Base-by-base conservation (phyloP, 805 yeast species). In the Pichia occidentalis region DNA sequence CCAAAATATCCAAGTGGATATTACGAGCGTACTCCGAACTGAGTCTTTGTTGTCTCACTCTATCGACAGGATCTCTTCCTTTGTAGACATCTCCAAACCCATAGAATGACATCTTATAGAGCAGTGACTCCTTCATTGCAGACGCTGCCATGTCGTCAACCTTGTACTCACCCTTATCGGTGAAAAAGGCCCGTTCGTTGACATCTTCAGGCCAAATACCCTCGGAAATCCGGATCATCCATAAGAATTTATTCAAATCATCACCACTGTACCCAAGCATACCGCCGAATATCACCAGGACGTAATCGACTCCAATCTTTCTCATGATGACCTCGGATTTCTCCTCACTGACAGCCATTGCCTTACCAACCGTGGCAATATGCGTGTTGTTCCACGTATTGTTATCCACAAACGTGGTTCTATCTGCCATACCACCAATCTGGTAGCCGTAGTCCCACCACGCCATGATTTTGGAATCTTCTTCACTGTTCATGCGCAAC, bases 391-490 rank as follows among this genome's bases (percentile, higher is more conserved):
- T 92, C 98, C 99, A 92, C 9, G 99, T 92, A 66, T 92, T 92
- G 73, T 92, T 92, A 63, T 92, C 99, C 27, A 94, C 99, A 51
- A 92, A 71, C 5, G 99, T 92, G 47, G 97, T 90, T 57, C 99
- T 77, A 64, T 92, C 98, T 32, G 98, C 98, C 97, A 92, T 92
- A 46, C 99, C 99, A 52, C 98, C 98, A 54, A 92, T 92, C 68
- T 92, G 99, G 64, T 92, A 92, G 39, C 99, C 99, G 57, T 94
- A 94, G 68, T 94, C 98, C 99, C 99, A 92, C 98, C 99, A 92
- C 9, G 97, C 81, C 82, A 94, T 86, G 44, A 92, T 83, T 61
- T 85, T 88, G 24, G 97, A 84, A 59, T 92, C 97, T 59, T 92
- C 96, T 3, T 84, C 78, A 1, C 98, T 92, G 66, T 92, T 92